Base-by-base conservation (phyloP, 306 rosid species). In the Castanopsis chinensis region DNA sequence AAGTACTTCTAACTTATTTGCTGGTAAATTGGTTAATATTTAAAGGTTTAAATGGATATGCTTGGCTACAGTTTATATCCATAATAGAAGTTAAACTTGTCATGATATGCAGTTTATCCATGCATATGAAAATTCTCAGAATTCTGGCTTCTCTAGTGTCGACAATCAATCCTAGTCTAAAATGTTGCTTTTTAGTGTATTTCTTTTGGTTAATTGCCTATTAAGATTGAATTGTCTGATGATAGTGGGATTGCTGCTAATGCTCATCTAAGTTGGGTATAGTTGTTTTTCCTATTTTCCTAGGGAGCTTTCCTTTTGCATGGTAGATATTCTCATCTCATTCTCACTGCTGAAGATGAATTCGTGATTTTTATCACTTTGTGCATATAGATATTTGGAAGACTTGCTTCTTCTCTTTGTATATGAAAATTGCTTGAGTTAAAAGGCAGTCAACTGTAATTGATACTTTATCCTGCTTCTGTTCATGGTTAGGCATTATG, bases 121-220 rank as follows among this genome's bases (percentile, higher is more conserved):
- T 41, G 45, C 45, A 41, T 33, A 51, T 14, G 64, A 52, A 54
- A 35, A 35, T 67, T 19, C 6, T 28, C 18, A 17, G 15, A 67
- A 32, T 67, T 67, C 15, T 33, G 72, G 72, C 51, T 67, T 67
- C 72, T 67, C 23, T 35, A 67, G 17, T 9, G 51, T 67, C 9
- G 28, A 67, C 25, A 67, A 70, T 45, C 72, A 28, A 27, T 61
- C 69, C 37, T 15, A 6, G 69, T 65, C 68, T 30, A 49, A 49
- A 49, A 49, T 49, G 53, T 49, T 49, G 53, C 53, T 49, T 41
- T 41, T 11, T 49, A 12, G 17, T 12, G 23, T 59, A 23, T 59
- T 21, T 6, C 65, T 69, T 81, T 57, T n/a, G 7, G 64, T 69
- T 71, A 80, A 74, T 54, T 83, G 20, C 69, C 32, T 76, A 41